Conservation (phyloP, 1,284 basidiomycete species). For the Fistulina hepatica region DNA sequence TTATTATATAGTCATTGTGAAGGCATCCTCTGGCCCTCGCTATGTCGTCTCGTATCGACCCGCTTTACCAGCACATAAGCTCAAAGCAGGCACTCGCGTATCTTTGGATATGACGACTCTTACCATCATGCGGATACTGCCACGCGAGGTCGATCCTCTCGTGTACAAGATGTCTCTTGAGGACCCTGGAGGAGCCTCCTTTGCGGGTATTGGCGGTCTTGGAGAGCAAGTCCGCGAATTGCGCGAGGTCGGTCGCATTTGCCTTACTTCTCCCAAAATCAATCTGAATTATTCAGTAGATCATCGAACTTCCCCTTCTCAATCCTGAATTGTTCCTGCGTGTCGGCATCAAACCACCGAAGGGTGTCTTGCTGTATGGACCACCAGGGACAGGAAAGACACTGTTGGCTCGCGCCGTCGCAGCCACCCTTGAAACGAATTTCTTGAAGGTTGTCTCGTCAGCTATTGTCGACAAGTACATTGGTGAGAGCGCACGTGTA, state of each 20-base stretch:
- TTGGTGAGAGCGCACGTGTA: slow-evolving; percentile 92
- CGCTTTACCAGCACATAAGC: slow-evolving; percentile 82
- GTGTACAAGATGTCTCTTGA: slow-evolving; percentile 99
- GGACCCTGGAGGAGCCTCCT: slow-evolving; percentile 90
- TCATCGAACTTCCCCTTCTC: slow-evolving; percentile 92
- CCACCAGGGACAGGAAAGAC: slow-evolving; percentile 97
- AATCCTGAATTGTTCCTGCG: slow-evolving; percentile 93
- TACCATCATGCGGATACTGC: slow-evolving; percentile 97
- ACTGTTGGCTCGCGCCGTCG: slow-evolving; percentile 89
- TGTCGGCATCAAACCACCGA: slow-evolving; percentile 94
- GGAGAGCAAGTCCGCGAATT: slow-evolving; percentile 95
- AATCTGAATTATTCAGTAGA: slow-evolving; percentile 32
- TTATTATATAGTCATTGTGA: slow-evolving; percentile 78
- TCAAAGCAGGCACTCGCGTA: slow-evolving; percentile 91
- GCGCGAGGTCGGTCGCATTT: slow-evolving; percentile 58
- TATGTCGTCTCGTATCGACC: slow-evolving; percentile 99
- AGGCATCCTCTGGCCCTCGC: slow-evolving; percentile 95
- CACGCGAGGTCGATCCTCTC: slow-evolving; percentile 94
- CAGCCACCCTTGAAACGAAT: slow-evolving; percentile 91
- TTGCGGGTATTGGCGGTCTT: slow-evolving; percentile 95
- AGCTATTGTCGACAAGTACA: slow-evolving; percentile 99
- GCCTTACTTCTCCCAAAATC: background rate
- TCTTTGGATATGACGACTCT: slow-evolving; percentile 99
- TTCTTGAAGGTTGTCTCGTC: slow-evolving; percentile 98
- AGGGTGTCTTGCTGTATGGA: slow-evolving; percentile 88